Conservation (phyloP, 345 rosid species). For the Xanthoceras sorbifolium region DNA sequence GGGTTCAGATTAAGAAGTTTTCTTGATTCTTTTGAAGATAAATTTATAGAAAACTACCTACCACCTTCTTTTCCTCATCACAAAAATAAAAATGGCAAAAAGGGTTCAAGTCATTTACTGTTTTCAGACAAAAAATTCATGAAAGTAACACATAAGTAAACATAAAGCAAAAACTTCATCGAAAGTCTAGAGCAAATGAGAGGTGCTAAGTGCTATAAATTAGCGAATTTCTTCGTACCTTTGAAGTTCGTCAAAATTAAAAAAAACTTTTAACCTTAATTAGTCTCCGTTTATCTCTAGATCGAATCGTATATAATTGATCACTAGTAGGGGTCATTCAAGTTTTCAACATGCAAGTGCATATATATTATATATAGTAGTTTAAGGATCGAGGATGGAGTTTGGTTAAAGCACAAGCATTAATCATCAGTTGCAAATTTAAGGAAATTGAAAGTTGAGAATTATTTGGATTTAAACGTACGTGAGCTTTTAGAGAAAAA, state of each 20-base stretch:
- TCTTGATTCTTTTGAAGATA: slow-evolving; percentile 13
- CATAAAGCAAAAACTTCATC: slow-evolving; percentile 13
- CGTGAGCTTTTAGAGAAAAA: neutral
- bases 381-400: neutral
- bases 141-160: slow-evolving; percentile 34
- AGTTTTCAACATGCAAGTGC: neutral
- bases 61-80: slow-evolving; percentile 32
- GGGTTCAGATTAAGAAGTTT: slow-evolving; percentile 20
- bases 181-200: neutral
- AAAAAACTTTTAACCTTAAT: neutral
- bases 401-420: slow-evolving; percentile 1
- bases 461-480: neutral
- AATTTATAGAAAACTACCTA: slow-evolving; percentile 36
- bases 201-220: no score
- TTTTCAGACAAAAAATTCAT: slow-evolving; percentile 15
- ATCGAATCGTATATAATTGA: neutral
- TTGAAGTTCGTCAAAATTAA: neutral
- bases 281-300: neutral
- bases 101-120: slow-evolving; percentile 20
- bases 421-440: neutral
- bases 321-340: neutral
- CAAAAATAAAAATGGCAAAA: slow-evolving; percentile 15
- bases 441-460: neutral
- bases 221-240: neutral
- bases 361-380: no score